Base-by-base conservation (phyloP, 441 rosid genomes). In the Gossypium davidsonii region DNA sequence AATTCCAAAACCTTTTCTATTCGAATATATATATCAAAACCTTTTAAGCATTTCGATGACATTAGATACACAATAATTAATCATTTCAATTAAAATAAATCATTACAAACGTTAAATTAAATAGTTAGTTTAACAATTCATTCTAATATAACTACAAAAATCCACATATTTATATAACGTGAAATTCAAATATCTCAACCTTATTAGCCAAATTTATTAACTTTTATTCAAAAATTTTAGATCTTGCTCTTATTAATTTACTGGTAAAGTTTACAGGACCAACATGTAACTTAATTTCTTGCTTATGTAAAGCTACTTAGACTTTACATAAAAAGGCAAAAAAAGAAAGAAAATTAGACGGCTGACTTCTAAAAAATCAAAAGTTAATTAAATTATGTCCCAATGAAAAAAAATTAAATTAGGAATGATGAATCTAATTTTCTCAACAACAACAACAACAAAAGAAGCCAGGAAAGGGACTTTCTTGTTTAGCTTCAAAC, bases 361-460 rank as follows among this genome's bases (percentile, higher is more conserved):
- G 56, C 49, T 14, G 70, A 66, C 57, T 23, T 23, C 2, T 14
- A 20, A 44, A 46, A 17, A 44, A 65, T 21, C 51, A 46, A 18
- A 42, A 10, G 3, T n/a, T 14, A 77, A 83, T 18, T 18, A 77
- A 85, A 82, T 83, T 85, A 78, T 85, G 88, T 71, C 46, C 61
- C 79, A 86, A 77, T 28, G 60, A 73, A 4, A 31, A 31, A 4
- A 31, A 4, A 1, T 31, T 31, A 31, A 1, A 31, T 4, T 31
- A 31, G 6, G 34, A 31, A 31, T 31, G 34, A 31, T 31, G 34
- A 31, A 2, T 66, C 23, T 6, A 25, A 10, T 17, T 39, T 63
- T 18, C 28, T 18, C 11, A 0, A 28, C n/a, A 28, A 6, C 1
- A 10, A 37, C 3, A 26, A 3, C 0, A 26, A 26, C 0, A 63